These are phyloP conservation scores for Rubia peregrina DNA, from an alignment of 305 asterid species.

Conservation along the genomic window DNA sequence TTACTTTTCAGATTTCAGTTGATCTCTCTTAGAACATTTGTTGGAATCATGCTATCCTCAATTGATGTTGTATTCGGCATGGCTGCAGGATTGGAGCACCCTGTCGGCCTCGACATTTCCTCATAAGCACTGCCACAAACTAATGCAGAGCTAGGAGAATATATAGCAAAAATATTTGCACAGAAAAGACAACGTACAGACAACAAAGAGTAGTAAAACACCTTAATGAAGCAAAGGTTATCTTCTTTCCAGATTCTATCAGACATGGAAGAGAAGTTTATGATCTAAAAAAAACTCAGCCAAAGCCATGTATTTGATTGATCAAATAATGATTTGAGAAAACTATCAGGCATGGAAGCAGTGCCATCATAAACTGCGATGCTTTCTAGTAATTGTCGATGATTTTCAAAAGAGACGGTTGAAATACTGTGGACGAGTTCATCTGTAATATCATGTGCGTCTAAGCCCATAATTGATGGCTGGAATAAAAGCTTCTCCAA, in stretches of 20 bases:
- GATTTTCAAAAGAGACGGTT: constrained; percentile 84
- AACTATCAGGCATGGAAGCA: constrained; percentile 64
- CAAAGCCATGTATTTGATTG: not conserved
- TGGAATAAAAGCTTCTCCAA: constrained; percentile 91
- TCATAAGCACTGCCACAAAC: no score
- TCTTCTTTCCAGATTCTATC: constrained; percentile 96
- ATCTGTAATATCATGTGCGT: constrained; percentile 85
- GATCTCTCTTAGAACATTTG: no score
- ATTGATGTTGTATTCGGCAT: no score
- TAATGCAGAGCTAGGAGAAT: not conserved
- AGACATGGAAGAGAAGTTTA: constrained; percentile 41
- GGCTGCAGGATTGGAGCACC: no score
- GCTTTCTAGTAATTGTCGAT: constrained; percentile 87
- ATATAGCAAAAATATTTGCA: not conserved
- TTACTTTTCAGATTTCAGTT: no score
- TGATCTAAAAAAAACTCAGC: not conserved
- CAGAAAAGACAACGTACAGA: no score
- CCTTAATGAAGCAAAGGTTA: constrained; percentile 67
- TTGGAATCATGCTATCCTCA: no score
- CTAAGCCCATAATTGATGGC: constrained; percentile 71
- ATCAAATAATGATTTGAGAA: constrained; percentile 7
- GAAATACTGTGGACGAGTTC: constrained; percentile 90
- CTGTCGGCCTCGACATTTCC: no score
- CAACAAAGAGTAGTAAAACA: constrained; percentile 15
- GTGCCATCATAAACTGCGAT: constrained; percentile 97